Evolutionary conservation across 139 green algal genomes (phyloP).

Genomic region (Ettlia oleoabundans): DNA sequence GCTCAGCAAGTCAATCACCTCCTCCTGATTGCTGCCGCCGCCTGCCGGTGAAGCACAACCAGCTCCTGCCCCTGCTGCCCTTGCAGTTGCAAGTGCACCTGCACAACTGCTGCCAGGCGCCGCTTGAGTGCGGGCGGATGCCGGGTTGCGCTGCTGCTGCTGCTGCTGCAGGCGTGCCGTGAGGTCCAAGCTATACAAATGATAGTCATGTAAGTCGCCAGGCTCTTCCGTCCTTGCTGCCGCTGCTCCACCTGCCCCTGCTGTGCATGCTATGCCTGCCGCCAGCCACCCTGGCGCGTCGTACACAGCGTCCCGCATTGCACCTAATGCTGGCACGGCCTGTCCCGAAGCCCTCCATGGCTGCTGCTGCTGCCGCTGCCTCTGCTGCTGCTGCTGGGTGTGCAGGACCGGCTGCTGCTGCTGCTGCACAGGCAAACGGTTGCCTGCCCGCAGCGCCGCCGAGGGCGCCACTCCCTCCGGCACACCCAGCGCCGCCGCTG

Average conservation of each 20-base stretch:
- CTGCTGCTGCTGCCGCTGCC: neutral
- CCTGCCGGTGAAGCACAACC: neutral
- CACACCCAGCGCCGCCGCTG: slow-evolving; percentile 12
- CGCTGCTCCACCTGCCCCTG: neutral
- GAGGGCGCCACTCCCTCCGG: slow-evolving; percentile 10
- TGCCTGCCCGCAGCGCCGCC: neutral
- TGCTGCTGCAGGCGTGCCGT: neutral
- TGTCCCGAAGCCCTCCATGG: neutral
- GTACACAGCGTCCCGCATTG: too few relatives aligned
- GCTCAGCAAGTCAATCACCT: slow-evolving; percentile 16
- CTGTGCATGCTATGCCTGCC: neutral
- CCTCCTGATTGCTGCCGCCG: neutral
- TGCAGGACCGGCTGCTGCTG: too few relatives aligned
- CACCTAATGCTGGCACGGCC: neutral
- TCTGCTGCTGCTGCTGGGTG: neutral
- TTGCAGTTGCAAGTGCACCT: neutral
- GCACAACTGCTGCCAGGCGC: neutral
- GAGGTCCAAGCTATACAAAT: neutral
- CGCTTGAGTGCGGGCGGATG: neutral
- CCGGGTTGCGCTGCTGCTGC: neutral
- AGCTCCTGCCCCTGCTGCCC: neutral
- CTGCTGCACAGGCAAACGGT: neutral
- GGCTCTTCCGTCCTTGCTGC: too few relatives aligned
- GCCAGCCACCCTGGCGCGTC: too few relatives aligned
- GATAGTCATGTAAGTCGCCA: too few relatives aligned